Conservation (phyloP, 805 yeast genomes). For the Metschnikowia aberdeeniae region DNA sequence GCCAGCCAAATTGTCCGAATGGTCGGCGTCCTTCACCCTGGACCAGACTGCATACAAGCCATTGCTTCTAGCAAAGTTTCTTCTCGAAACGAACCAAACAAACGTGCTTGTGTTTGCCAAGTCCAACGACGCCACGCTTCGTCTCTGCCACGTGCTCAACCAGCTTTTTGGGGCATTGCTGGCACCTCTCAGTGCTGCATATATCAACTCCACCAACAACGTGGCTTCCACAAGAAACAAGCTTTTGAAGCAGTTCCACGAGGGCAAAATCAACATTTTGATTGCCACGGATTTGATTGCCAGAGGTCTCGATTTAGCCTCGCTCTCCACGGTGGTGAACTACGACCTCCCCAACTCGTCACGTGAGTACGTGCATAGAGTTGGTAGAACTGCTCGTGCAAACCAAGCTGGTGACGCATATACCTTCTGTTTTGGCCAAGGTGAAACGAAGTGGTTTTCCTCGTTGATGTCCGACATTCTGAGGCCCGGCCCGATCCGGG, state of each 20-base stretch:
- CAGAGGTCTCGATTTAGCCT: conserved; percentile 85
- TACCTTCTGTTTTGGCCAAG: conserved; percentile 69
- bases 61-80: conserved; percentile 56
- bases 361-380: conserved; percentile 91
- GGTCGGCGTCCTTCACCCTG: conserved; percentile 37
- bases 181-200: conserved; percentile 23
- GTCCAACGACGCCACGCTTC: conserved; percentile 83
- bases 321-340: conserved; percentile 73
- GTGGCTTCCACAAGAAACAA: conserved; percentile 47
- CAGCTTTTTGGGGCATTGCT: conserved; percentile 32
- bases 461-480: conserved; percentile 49
- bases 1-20: conserved; percentile 51
- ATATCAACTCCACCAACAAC: conserved; percentile 58
- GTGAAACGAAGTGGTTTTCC: conserved; percentile 66
- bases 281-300: conserved; percentile 89
- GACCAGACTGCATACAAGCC: conserved; percentile 59
- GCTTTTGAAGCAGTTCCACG: conserved; percentile 56
- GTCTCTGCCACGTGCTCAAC: conserved; percentile 60
- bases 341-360: conserved; percentile 87
- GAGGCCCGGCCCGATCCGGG: conserved; percentile 20
- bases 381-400: conserved; percentile 97
- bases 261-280: conserved; percentile 49
- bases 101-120: conserved; percentile 62
- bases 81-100: conserved; percentile 30
- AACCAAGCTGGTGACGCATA: conserved; percentile 71